phyloP scores from a whole-genome alignment of 2,329 filamentous ascomycete genomes.

The Aspergillus hiratsukae region DNA sequence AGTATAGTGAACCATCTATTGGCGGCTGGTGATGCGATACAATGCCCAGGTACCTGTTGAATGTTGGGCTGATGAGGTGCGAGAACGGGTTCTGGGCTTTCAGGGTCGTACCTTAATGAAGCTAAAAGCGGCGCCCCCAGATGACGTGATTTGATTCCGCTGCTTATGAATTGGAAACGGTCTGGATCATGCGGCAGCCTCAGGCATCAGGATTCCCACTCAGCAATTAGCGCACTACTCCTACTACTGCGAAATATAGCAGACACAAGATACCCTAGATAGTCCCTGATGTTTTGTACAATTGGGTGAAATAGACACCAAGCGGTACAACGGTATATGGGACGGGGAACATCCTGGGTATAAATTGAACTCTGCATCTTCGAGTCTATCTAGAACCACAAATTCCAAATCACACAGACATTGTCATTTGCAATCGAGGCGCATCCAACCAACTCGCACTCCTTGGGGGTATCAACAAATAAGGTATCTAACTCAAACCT shows the following conservation, averaged over 20 bases:
- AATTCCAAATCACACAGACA: constrained; percentile 4
- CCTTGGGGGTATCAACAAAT: constrained; percentile 24
- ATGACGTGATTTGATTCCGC: constrained; percentile 32
- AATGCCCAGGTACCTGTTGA: neutral
- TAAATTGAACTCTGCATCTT: neutral
- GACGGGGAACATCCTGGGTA: neutral
- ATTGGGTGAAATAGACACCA: neutral
- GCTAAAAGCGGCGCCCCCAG: constrained; percentile 12
- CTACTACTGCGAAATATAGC: too few species aligned
- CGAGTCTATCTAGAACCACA: constrained; percentile 16
- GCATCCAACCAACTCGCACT: constrained; percentile 21
- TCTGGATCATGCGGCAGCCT: constrained; percentile 17
- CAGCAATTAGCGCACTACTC: neutral
- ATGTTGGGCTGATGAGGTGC: constrained; percentile 6
- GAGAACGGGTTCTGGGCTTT: constrained; percentile 3
- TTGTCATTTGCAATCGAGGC: constrained; percentile 9
- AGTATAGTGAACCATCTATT: neutral
- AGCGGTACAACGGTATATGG: constrained; percentile 2
- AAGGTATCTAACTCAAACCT: constrained; percentile 11
- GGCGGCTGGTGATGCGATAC: constrained; percentile 3
- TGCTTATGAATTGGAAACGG: constrained; percentile 30
- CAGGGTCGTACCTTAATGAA: neutral
- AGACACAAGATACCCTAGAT: too few species aligned
- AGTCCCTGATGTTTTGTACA: too few species aligned
- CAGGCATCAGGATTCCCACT: constrained; percentile 4